Base-by-base conservation (phyloP, 805 yeast species). In the Candida glaebosa region DNA sequence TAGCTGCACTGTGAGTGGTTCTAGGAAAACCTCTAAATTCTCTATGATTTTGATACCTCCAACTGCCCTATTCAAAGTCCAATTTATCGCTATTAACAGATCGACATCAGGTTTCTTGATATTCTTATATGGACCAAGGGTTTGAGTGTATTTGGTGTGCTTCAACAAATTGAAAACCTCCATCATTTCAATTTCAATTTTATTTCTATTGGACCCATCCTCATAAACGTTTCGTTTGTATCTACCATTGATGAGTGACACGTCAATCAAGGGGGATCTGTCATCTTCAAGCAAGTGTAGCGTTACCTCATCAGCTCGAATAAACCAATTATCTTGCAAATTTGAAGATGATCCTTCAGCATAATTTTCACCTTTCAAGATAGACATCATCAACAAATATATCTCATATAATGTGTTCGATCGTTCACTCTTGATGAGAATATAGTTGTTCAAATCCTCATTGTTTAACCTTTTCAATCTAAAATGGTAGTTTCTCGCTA, bases 381-480 rank as follows among this genome's bases (percentile, higher is more conserved):
- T 53, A 0, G 72, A 59, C 34, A 61, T 62, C 52, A 69, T 57
- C 50, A 67, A 49, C 16, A 69, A 47, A 36, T 56, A 62, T 1
- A 69, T 56, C 32, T 69, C 73, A 10, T 58, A 56, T 5, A 52
- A 46, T 10, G 71, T 52, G 42, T 52, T 67, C 50, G 47, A 70
- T 65, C 46, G 51, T 31, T 63, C 63, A 14, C 49, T 34, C 42
- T 57, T 43, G 59, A 72, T 60, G 31, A 64, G 53, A n/a, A 66
- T 55, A 43, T 70, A 58, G 40, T 78, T 75, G 38, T 68, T 67
- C 39, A 66, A 58, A 10, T 71, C 73, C 30, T 71, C 74, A 44
- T 79, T 81, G 41, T 73, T 73, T 32, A 81, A 57, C 3, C 73
- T 55, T 3, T 62, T 63, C 45, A 76, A 74, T 37, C 80, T 70